Evolutionary conservation across 2,329 filamentous ascomycete genomes (phyloP).

Genomic region (Fusarium sp.): DNA sequence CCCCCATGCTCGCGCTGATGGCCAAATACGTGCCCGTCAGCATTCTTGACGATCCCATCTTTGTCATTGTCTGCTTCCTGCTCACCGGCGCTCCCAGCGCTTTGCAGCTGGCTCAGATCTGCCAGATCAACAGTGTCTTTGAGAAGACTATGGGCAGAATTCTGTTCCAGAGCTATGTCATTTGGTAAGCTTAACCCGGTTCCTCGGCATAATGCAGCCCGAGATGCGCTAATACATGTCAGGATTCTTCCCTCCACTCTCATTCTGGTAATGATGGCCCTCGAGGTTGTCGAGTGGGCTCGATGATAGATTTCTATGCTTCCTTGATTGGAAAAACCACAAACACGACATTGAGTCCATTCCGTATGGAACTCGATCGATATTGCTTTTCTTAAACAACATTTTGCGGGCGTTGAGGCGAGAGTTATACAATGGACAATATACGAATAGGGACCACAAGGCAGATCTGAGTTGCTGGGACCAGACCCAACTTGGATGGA

Average conservation of each 20-base stretch:
- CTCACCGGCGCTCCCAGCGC: slow-evolving; percentile 94
- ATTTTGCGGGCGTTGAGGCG: slow-evolving; percentile 21
- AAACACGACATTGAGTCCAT: not conserved
- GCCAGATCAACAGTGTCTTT: slow-evolving; percentile 97
- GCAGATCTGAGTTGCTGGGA: not conserved
- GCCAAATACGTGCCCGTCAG: slow-evolving; percentile 93
- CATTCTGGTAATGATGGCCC: slow-evolving; percentile 87
- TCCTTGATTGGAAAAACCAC: not conserved
- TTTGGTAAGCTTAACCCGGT: slow-evolving; percentile 75
- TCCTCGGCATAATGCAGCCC: slow-evolving; percentile 10
- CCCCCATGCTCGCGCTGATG: slow-evolving; percentile 84
- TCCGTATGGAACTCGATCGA: not conserved
- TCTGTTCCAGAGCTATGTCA: slow-evolving; percentile 88
- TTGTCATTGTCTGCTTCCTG: slow-evolving; percentile 97
- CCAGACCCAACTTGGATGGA: not conserved
- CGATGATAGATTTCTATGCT: slow-evolving; percentile 32
- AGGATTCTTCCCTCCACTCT: slow-evolving; percentile 96
- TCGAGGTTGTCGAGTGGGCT: slow-evolving; percentile 95
- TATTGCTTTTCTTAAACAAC: not conserved
- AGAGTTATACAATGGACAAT: not conserved
- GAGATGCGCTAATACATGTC: slow-evolving; percentile 43
- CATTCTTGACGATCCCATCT: slow-evolving; percentile 97
- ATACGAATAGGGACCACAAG: not conserved
- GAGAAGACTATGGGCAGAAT: slow-evolving; percentile 94
- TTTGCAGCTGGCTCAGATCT: slow-evolving; percentile 95